A percentile compares a stretch with the other conserved stretches of the same genome.
These are phyloP conservation scores for Neohortaea acidophila DNA, from an alignment of 495 filamentous ascomycete species.

Conservation along the genomic window DNA sequence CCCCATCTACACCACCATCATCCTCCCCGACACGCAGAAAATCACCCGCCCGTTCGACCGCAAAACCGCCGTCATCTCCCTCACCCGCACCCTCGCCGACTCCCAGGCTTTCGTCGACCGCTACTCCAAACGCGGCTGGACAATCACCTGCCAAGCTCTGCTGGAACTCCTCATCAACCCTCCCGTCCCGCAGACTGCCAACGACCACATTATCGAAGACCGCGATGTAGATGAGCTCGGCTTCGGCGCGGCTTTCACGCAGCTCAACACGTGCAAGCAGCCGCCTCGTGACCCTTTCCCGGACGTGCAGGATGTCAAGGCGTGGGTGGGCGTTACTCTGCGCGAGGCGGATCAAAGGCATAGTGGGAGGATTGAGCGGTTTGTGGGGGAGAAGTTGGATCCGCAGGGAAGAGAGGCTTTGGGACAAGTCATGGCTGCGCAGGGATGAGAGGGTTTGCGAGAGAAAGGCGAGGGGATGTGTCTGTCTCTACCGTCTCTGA, in stretches of 20 bases:
- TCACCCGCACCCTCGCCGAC: conserved; percentile 77
- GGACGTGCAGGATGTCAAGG: conserved; percentile 60
- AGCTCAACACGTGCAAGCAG: conserved; percentile 72
- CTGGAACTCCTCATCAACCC: conserved; percentile 79
- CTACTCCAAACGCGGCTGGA: conserved; percentile 71
- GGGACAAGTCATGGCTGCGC: conserved; percentile 37
- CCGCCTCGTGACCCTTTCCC: conserved; percentile 58
- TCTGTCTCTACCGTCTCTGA: too few relatives aligned
- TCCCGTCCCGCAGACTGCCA: conserved; percentile 46
- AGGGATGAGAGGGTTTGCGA: too few relatives aligned
- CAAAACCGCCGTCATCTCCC: conserved; percentile 81
- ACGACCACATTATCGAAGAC: conserved; percentile 64
- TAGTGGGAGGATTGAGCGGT: conserved; percentile 38
- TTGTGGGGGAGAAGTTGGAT: conserved; percentile 44
- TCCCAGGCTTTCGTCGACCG: conserved; percentile 61
- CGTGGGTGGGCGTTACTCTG: conserved; percentile 63
- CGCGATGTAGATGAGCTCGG: conserved; percentile 85
- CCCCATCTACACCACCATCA: conserved; percentile 65
- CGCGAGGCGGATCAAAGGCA: conserved; percentile 43
- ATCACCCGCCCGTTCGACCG: conserved; percentile 76
- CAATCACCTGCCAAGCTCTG: conserved; percentile 66
- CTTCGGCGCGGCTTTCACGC: conserved; percentile 87
- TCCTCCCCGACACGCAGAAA: conserved; percentile 76
- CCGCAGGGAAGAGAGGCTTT: conserved; percentile 40
- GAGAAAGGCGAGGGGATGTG: too few relatives aligned